Conservation (phyloP, 169 alveolate genomes). For the Plasmodium malariae region DNA sequence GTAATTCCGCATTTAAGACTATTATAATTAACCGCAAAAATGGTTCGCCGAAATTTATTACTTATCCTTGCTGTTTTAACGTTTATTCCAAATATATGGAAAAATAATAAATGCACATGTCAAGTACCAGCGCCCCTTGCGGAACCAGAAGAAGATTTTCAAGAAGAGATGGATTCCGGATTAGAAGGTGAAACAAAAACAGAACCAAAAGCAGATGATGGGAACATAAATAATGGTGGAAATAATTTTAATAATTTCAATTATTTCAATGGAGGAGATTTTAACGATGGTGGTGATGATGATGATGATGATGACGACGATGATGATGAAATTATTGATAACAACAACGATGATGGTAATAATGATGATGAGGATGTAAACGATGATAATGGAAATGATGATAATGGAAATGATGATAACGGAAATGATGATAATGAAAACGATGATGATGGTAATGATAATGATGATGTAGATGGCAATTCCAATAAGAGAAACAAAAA, state of each 20-base stretch:
- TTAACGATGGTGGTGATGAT: slow-evolving; percentile 23
- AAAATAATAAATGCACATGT: slow-evolving; percentile 12
- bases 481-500: background rate
- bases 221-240: slow-evolving; percentile 22
- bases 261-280: background rate
- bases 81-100: slow-evolving; percentile 1
- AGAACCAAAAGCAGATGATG: slow-evolving; percentile 38
- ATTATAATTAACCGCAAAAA: no score
- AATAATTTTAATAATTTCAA: background rate
- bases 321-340: slow-evolving; percentile 2
- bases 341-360: slow-evolving; percentile 11
- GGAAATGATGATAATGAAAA: slow-evolving; percentile 16
- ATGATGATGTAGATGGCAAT: background rate
- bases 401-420: slow-evolving; percentile 9
- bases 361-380: slow-evolving; percentile 32
- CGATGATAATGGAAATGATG: slow-evolving; percentile 39
- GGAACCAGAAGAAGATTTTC: slow-evolving; percentile 19
- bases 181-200: background rate
- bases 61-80: slow-evolving; percentile 16
- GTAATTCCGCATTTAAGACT: no score
- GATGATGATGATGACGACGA: slow-evolving; percentile 67
- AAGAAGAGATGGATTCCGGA: background rate
- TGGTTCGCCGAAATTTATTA: slow-evolving; percentile 20
- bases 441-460: slow-evolving; percentile 5
- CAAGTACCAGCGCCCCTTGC: slow-evolving; percentile 1